Evolutionary conservation across 805 yeast species (phyloP), one percentile per base, ranked within the genome.

Genomic region (Schwanniomyces sp.): DNA sequence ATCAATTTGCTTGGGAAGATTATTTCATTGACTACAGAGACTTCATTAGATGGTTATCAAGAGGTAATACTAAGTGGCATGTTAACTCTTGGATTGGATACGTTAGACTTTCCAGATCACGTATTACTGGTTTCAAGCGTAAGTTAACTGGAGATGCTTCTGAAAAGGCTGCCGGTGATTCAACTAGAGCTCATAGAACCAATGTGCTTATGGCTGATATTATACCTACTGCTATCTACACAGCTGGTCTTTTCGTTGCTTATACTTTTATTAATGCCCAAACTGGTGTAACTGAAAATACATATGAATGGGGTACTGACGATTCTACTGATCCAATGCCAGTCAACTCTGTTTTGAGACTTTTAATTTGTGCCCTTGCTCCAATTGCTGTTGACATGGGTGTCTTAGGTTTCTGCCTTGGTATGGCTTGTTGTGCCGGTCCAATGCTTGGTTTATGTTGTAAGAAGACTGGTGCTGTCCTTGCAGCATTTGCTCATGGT

Each of bases 401-500:
- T 79, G 86, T 84, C 29, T 74, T 91, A 56, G 81, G 79, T 61
- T 79, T 87, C 55, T 81, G 92, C 71, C 77, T 88, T 59, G 90
- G 82, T 59, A 65, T 91, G 70, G 88, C 97, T 12, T 94, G 99
- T 75, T 94, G 97, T 79, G 89, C 96, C 26, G 99, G 99, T 68
- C 99, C 99, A 58, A 60, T 92, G 64, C 82, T 92, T 55, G 94
- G 94, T 49, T 70, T 91, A 74, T 92, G 99, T 73, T 92, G 98
- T 77, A 91, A 91, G 82, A 86, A 88, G 79, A 91, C 97, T 43
- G 96, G 96, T 73, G 86, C 97, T 9, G 96, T 90, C 36, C 84
- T 84, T 73, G 99, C 99, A 34, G 97, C 89, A 62, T 72, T 94
- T 66, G 96, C 98, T 17, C 99, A 94, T 64, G 97, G 96, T 73